These are phyloP conservation scores for Dendrostoma leiphaemia DNA, from an alignment of 2,329 filamentous ascomycete species.

Conservation along the genomic window DNA sequence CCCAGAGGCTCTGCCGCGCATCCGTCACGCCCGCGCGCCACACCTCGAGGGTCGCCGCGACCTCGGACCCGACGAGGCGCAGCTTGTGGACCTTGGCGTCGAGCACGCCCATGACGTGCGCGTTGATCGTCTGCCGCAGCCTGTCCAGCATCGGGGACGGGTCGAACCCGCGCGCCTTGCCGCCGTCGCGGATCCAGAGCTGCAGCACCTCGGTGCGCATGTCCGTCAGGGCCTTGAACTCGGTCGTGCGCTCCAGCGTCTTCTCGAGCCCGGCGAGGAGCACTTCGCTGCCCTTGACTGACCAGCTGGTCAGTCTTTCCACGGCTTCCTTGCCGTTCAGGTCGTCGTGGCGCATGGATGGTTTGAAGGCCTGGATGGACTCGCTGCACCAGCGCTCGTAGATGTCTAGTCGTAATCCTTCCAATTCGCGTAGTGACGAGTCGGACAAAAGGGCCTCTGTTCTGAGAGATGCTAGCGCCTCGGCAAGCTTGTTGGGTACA, in stretches of 20 bases:
- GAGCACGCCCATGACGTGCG: constrained; percentile 62
- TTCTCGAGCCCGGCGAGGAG: constrained; percentile 61
- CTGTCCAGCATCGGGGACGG: constrained; percentile 66
- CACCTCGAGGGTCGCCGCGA: constrained; percentile 58
- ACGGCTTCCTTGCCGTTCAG: constrained; percentile 59
- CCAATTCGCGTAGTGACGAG: constrained; percentile 59
- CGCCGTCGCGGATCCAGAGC: constrained; percentile 71
- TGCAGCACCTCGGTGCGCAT: constrained; percentile 69
- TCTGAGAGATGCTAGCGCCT: constrained; percentile 68
- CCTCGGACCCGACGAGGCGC: constrained; percentile 61
- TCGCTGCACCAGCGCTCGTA: constrained; percentile 78
- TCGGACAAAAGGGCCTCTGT: constrained; percentile 71
- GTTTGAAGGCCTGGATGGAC: constrained; percentile 80
- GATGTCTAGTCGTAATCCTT: constrained; percentile 74
- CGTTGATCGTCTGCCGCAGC: constrained; percentile 67
- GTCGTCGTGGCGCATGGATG: constrained; percentile 82
- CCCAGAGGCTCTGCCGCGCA: constrained; percentile 63
- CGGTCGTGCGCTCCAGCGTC: constrained; percentile 56
- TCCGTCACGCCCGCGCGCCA: constrained; percentile 58
- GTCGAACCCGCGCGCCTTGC: constrained; percentile 64
- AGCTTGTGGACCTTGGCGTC: constrained; percentile 63
- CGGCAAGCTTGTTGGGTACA: constrained; percentile 69
- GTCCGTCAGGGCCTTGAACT: constrained; percentile 68
- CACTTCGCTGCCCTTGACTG: constrained; percentile 55
- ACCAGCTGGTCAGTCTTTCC: constrained; percentile 63